A percentile compares a stretch with the other conserved stretches of the same genome.
Conservation (phyloP, 192 early-diverging fungal species). For the Backusella morwellensis region DNA sequence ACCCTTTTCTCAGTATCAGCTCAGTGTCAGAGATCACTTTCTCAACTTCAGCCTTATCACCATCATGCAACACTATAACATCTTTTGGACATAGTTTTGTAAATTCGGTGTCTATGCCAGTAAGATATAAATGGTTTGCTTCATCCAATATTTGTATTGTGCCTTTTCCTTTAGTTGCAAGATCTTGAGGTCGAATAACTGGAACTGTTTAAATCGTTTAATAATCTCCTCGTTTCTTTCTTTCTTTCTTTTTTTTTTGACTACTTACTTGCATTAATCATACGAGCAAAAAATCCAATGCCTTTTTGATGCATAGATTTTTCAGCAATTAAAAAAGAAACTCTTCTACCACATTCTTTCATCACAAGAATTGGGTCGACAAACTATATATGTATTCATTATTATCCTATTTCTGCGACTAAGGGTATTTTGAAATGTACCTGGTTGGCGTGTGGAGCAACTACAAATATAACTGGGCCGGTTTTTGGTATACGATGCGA, state of each 20-base stretch:
- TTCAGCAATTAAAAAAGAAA: slow-evolving; percentile 81
- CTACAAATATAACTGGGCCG: slow-evolving; percentile 98
- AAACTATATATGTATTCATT: slow-evolving; percentile 58
- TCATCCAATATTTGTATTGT: slow-evolving; percentile 62
- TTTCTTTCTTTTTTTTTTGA: background rate
- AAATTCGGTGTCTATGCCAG: slow-evolving; percentile 68
- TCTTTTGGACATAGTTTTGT: slow-evolving; percentile 58
- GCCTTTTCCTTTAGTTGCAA: slow-evolving; percentile 69
- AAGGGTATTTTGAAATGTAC: slow-evolving; percentile 28
- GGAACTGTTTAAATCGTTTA: slow-evolving; percentile 62
- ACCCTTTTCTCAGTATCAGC: slow-evolving; percentile 69
- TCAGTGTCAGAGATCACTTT: slow-evolving; percentile 81
- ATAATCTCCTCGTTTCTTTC: background rate
- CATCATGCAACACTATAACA: slow-evolving; percentile 59
- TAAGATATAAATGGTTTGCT: slow-evolving; percentile 62
- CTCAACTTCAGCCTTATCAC: slow-evolving; percentile 62
- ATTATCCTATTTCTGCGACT: background rate
- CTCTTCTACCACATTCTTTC: slow-evolving; percentile 70
- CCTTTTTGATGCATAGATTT: slow-evolving; percentile 85
- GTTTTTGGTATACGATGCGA: slow-evolving; percentile 77
- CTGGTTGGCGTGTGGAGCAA: slow-evolving; percentile 77
- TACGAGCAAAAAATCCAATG: slow-evolving; percentile 80
- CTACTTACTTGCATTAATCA: slow-evolving; percentile 76
- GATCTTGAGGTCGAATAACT: slow-evolving; percentile 90
- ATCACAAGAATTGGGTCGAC: slow-evolving; percentile 91